These are phyloP conservation scores for Hanseniaspora mollemarum DNA, from an alignment of 805 yeast species.

Conservation along the genomic window DNA sequence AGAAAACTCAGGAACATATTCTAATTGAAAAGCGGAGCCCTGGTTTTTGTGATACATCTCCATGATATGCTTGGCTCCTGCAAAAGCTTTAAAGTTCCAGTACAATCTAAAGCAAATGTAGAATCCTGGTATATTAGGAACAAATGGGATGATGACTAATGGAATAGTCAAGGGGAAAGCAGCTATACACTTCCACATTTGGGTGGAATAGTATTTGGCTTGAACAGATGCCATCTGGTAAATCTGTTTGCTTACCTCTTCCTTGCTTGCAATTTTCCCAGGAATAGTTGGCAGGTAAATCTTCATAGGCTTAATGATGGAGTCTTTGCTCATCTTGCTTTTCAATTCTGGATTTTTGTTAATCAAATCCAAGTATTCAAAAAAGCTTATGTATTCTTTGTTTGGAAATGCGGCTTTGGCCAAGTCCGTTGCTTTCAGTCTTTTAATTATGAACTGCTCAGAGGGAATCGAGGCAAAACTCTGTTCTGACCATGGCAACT, in stretches of 20 bases:
- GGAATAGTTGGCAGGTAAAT: conserved; percentile 41
- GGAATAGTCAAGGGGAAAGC: conserved; percentile 74
- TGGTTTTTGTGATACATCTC: conserved; percentile 41
- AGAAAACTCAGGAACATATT: conserved; percentile 28
- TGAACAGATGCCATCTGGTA: conserved; percentile 35
- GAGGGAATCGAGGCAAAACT: conserved; percentile 69
- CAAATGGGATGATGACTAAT: conserved; percentile 64
- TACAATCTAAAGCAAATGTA: conserved; percentile 70
- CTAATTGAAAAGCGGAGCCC: conserved; percentile 28
- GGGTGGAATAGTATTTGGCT: conserved; percentile 43
- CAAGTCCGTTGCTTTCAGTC: conserved; percentile 18
- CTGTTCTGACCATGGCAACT: conserved; percentile 71
- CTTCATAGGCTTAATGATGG: conserved; percentile 29
- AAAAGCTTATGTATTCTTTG: conserved; percentile 18
- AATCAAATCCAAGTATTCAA: conserved; percentile 18
- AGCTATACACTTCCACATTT: conserved; percentile 41
- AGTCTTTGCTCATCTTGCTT: conserved; percentile 18
- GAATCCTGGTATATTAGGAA: conserved; percentile 88
- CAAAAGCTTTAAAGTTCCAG: conserved; percentile 68
- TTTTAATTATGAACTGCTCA: conserved; percentile 39
- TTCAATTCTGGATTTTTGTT: conserved; percentile 6
- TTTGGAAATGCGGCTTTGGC: conserved; percentile 18
- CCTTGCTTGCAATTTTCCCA: conserved; percentile 21
- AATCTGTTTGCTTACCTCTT: conserved; percentile 33
- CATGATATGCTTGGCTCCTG: conserved; percentile 60